Evolutionary conservation across 2,329 filamentous ascomycete species (phyloP), one percentile per base, ranked within the genome.

Genomic region (Pseudogymnoascus sp.): DNA sequence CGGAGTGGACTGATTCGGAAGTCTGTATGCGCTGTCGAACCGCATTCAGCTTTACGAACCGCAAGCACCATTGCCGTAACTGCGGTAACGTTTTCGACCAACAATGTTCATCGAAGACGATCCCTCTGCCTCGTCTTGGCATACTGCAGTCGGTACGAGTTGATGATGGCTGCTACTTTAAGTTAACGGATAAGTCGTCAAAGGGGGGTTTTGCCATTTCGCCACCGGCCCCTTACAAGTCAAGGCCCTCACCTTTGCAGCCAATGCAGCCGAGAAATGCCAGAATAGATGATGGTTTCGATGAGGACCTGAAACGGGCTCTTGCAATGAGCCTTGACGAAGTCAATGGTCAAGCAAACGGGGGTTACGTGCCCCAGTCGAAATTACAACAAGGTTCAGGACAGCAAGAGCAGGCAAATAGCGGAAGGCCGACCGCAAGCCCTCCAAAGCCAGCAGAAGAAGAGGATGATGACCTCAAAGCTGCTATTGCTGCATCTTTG

Each of bases 1-100:
- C 95, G 0, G 95, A 99, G 77, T 99, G 95, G 95, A 87, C 88
- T 61, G 95, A 99, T 76, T 97, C 93, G 10, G 95, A 99, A 71
- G 93, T 99, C 33, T 99, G 95, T 75, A 97, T 99, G 92, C 89
- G 95, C 73, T 99, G 95, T 75, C 87, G 95, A 69, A 97, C 93
- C 11, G 78, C 91, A 16, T 99, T 99, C 71, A 97, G 91, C 59
- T 97, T 99, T 73, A 99, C 93, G 63, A 99, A 99, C 75, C 88
- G 95, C 72, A 99, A 97, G 74, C 95, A 99, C 74, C 95, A 99
- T 75, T 99, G 95, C 72, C 87, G 95, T 68, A 99, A 99, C 75
- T 99, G 95, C 72, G 95, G 95, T 61, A 96, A 95, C 76, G 95
- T 96, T 71, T 99, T 99, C 74, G 96, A 96, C 73, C 91, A 93